These are phyloP conservation scores for Capillidium heterosporum DNA, from an alignment of 371 early-diverging fungal genomes.

Conservation along the genomic window DNA sequence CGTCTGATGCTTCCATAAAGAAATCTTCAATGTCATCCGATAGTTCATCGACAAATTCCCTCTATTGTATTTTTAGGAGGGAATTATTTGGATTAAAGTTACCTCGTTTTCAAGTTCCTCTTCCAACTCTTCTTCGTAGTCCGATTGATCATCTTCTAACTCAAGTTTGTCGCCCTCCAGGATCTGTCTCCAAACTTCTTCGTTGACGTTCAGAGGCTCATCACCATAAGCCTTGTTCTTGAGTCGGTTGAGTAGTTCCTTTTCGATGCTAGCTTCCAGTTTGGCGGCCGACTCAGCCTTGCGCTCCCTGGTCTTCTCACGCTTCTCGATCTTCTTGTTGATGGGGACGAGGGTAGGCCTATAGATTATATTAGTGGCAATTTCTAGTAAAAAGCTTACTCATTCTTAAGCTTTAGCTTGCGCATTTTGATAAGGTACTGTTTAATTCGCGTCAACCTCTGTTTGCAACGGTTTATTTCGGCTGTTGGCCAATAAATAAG, in stretches of 20 bases:
- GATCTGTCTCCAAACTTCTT: conserved; percentile 66
- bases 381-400: conserved; percentile 15
- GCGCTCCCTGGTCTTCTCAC: conserved; percentile 78
- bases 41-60: too few relatives aligned
- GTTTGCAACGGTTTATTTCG: conserved; percentile 94
- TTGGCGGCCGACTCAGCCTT: conserved; percentile 90
- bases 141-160: conserved; percentile 52
- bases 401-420: conserved; percentile 70
- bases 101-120: conserved; percentile 26
- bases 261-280: conserved; percentile 90
- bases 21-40: too few relatives aligned
- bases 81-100: background rate
- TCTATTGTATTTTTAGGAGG: too few relatives aligned
- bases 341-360: conserved; percentile 67
- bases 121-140: conserved; percentile 35
- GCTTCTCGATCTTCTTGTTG: conserved; percentile 85
- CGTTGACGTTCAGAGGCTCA: conserved; percentile 77
- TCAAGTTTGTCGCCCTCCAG: conserved; percentile 40
- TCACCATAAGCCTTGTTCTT: conserved; percentile 87
- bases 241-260: conserved; percentile 90
- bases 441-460: conserved; percentile 91
- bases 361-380: conserved; percentile 6
- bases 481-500: conserved; percentile 86
- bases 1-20: too few relatives aligned
- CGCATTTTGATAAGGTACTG: conserved; percentile 93